A percentile compares a stretch with the other conserved stretches of the same genome.
Conservation (phyloP, 768 basidiomycete species). For the Cystobasidiopsis lactophilus region DNA sequence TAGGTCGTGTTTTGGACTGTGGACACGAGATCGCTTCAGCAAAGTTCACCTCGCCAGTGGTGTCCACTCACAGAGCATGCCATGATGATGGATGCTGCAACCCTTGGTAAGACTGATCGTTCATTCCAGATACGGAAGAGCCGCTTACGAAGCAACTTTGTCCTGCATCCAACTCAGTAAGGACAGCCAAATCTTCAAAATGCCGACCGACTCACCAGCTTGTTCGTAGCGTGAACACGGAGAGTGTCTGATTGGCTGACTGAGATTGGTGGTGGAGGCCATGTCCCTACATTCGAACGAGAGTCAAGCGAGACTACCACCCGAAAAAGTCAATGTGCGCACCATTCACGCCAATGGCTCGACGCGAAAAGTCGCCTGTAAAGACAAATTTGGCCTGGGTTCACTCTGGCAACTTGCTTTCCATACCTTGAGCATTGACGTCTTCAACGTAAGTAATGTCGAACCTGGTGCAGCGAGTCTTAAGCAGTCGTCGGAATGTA, state of each 20-base stretch:
- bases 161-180: neutral
- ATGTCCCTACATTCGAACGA: neutral
- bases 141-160: slow-evolving; percentile 7
- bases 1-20: slow-evolving; percentile 26
- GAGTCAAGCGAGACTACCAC: neutral
- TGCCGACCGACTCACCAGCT: neutral
- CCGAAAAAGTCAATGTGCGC: neutral
- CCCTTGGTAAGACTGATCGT: neutral
- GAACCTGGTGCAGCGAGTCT: neutral
- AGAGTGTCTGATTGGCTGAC: slow-evolving; percentile 50
- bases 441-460: neutral
- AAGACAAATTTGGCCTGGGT: too few species aligned
- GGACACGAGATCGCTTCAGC: too few species aligned
- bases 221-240: slow-evolving; percentile 40
- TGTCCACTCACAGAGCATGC: slow-evolving; percentile 76
- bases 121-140: too few species aligned
- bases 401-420: too few species aligned
- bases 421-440: too few species aligned
- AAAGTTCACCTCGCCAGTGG: slow-evolving; percentile 11
- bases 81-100: slow-evolving; percentile 67
- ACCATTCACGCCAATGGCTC: neutral
- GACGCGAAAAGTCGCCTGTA: neutral
- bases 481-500: neutral
- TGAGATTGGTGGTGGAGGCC: slow-evolving; percentile 48
- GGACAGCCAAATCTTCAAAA: neutral